Percentiles rank a stretch among this genome's conserved stretches.
Evolutionary conservation across 1,139 yeast species (phyloP).

Genomic region (Arxiozyma telluris): DNA sequence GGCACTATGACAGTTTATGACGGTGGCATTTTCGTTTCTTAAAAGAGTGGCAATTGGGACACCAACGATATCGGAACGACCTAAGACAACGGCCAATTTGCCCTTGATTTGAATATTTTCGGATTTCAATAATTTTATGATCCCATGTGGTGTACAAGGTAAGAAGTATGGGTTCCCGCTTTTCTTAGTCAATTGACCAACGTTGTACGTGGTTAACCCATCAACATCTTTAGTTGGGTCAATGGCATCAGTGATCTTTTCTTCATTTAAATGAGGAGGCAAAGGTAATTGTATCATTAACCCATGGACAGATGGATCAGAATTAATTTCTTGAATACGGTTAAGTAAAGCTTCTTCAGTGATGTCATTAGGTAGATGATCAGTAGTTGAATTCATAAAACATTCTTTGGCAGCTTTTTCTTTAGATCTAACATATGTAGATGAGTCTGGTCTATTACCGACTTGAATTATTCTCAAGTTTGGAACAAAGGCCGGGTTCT

Average conservation of each 20-base stretch:
- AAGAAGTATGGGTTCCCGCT: conserved; percentile 63
- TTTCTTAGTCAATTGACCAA: conserved; percentile 66
- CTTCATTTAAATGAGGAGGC: conserved; percentile 62
- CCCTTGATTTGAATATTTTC: conserved; percentile 54
- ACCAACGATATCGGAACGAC: conserved; percentile 78
- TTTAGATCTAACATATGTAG: conserved; percentile 69
- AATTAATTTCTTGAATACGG: conserved; percentile 48
- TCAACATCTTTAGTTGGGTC: conserved; percentile 66
- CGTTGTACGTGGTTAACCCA: conserved; percentile 67
- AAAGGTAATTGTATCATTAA: conserved; percentile 65
- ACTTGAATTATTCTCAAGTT: conserved; percentile 63
- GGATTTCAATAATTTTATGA: conserved; percentile 56
- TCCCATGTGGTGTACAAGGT: conserved; percentile 78
- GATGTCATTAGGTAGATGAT: conserved; percentile 49
- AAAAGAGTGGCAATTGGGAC: conserved; percentile 69
- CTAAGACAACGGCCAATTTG: conserved; percentile 67
- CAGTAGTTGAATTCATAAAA: conserved; percentile 49
- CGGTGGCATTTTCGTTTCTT: conserved; percentile 66
- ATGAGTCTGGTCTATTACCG: conserved; percentile 68
- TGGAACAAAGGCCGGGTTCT: conserved; percentile 50
- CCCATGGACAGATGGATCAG: conserved; percentile 60
- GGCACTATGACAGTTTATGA: conserved; percentile 60
- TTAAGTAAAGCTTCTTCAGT: conserved; percentile 48
- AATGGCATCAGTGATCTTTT: conserved; percentile 58
- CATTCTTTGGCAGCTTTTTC: conserved; percentile 64